Percentiles rank a stretch among this genome's conserved stretches.
Evolutionary conservation across 805 yeast species (phyloP).

Genomic region (Ogataea glucozyma): DNA sequence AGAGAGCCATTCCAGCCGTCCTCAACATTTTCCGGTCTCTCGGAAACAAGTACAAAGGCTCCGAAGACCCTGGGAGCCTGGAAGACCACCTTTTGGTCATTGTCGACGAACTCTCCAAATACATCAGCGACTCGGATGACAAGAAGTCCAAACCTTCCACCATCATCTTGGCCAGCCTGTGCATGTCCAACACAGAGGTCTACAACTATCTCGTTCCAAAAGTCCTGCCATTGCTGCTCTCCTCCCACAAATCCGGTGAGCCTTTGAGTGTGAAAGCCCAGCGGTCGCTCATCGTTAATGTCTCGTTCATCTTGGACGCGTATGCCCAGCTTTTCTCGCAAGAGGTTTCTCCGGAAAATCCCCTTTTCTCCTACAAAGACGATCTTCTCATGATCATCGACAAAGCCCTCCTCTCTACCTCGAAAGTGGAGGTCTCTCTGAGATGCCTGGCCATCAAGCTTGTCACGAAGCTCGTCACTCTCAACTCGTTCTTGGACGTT

Average conservation of each 20-base stretch:
- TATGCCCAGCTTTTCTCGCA: conserved; percentile 44
- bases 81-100: conserved; percentile 31
- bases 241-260: conserved; percentile 27
- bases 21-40: conserved; percentile 48
- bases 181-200: conserved; percentile 45
- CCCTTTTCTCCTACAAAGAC: conserved; percentile 56
- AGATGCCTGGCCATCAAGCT: conserved; percentile 67
- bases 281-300: conserved; percentile 56
- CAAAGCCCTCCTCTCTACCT: conserved; percentile 66
- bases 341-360: conserved; percentile 30
- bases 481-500: conserved; percentile 47
- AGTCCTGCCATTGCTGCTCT: conserved; percentile 46
- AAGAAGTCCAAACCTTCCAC: conserved; percentile 64
- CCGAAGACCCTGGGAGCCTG: conserved; percentile 17
- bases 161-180: conserved; percentile 55
- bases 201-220: conserved; percentile 52
- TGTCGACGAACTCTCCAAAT: conserved; percentile 53
- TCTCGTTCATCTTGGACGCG: conserved; percentile 58
- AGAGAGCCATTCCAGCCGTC: conserved; percentile 40
- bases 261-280: conserved; percentile 54
- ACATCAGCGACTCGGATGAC: conserved; percentile 49
- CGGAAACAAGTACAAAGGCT: conserved; percentile 34
- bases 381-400: conserved; percentile 66
- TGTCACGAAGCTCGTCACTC: conserved; percentile 54
- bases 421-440: conserved; percentile 68